Base-by-base conservation (phyloP, 495 filamentous ascomycete species). In the Hyaloscypha variabilis region DNA sequence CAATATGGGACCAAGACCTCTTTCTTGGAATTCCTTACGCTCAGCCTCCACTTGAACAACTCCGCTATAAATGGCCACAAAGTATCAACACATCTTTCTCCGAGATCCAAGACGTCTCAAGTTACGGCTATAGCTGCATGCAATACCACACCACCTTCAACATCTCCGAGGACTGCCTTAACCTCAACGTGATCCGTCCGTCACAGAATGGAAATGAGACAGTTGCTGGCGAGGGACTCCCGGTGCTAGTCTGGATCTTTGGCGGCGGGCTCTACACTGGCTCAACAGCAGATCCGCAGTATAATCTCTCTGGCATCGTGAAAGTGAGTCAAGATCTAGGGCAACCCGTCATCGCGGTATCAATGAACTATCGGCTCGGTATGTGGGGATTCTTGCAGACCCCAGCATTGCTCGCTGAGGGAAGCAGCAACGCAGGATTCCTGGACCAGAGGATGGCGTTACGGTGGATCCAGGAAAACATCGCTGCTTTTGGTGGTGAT, bases 201-300 rank as follows among this genome's bases (percentile, higher is more conserved):
- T 46, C 39, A 5, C 31, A 17, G 39, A 14, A 46, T 0, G 88
- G 85, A 19, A 87, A 79, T 51, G 81, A 71, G 60, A 70, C 76
- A 0, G 77, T 75, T n/a, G 76, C 84, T 3, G 85, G 17, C 11
- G 19, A 14, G 39, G 19, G 6, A 10, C 75, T 91, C 3, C 90
- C 59, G 0, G 88, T 92, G 24, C 77, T 89, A 42, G 84, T 90
- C 26, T 92, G 90, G 89, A 92, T 93, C 58, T 91, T 83, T 71
- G 90, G 89, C 23, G 89, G 90, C 55, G 88, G 85, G 1, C 90
- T 87, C 88, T 66, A 23, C n/a, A 19, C 54, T 21, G 60, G 71
- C 57, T 57, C 70, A 36, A 79, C 73, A 75, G 81, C 34, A 77
- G 82, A 62, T 87, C 62, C 80, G 84, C 63, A 79, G 75, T 2